phyloP scores from a whole-genome alignment of 441 rosid genomes.

The Populus hybrid region DNA sequence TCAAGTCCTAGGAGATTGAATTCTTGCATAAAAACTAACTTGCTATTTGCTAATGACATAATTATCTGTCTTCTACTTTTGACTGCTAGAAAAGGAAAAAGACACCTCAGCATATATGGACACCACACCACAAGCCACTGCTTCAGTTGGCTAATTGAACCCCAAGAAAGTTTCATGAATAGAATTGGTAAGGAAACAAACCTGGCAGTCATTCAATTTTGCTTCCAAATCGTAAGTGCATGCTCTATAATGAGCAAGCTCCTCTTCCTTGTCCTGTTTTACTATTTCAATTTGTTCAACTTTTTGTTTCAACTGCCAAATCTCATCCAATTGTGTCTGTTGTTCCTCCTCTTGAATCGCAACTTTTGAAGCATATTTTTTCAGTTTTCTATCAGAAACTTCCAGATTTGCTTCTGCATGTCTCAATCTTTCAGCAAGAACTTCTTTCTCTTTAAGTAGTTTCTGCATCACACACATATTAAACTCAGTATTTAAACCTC shows the following conservation, averaged over 20 bases:
- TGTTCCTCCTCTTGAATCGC: conserved; percentile 56
- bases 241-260: conserved; percentile 61
- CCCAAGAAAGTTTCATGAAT: not conserved
- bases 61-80: too few species aligned
- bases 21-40: not conserved
- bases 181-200: conserved; percentile 19
- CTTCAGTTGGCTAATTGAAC: too few species aligned
- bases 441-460: conserved; percentile 65
- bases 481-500: not conserved
- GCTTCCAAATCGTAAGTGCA: conserved; percentile 73
- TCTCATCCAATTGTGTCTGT: conserved; percentile 61
- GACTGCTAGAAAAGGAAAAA: not conserved
- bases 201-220: conserved; percentile 70
- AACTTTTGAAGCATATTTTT: conserved; percentile 55
- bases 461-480: conserved; percentile 47
- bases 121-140: too few species aligned
- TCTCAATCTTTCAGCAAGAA: conserved; percentile 61
- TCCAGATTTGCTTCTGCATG: conserved; percentile 61
- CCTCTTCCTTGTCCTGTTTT: conserved; percentile 68
- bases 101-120: too few species aligned
- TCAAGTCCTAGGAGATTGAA: not conserved
- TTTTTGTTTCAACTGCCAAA: conserved; percentile 54
- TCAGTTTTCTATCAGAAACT: conserved; percentile 67
- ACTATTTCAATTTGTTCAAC: conserved; percentile 66
- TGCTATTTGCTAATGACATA: not conserved